Percentiles rank a stretch among this genome's conserved stretches.
Evolutionary conservation across 805 yeast genomes (phyloP).

Genomic region (Ogataea haglerorum): DNA sequence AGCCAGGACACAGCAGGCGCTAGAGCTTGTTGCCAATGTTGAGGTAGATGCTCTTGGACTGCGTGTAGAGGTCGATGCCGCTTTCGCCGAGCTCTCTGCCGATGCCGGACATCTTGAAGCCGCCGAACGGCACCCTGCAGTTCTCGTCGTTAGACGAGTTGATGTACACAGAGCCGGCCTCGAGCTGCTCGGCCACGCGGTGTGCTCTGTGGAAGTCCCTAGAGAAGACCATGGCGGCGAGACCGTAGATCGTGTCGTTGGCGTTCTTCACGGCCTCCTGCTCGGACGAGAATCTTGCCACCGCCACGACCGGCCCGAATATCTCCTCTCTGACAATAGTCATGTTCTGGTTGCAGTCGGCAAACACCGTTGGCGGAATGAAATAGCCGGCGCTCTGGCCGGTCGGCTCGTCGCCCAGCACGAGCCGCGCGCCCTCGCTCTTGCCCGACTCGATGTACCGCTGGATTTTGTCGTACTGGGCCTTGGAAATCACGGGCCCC

Average conservation of each 20-base stretch:
- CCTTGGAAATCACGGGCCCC: constrained; percentile 61
- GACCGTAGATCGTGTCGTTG: constrained; percentile 71
- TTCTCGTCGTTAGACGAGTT: constrained; percentile 67
- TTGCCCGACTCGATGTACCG: constrained; percentile 43
- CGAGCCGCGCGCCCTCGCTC: constrained; percentile 46
- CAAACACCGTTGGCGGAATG: constrained; percentile 72
- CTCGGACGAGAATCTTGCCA: constrained; percentile 61
- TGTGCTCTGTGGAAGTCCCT: constrained; percentile 64
- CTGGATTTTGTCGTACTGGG: constrained; percentile 51
- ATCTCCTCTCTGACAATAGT: constrained; percentile 75
- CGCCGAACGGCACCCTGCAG: constrained; percentile 73
- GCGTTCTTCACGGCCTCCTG: constrained; percentile 69
- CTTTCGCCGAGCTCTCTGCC: constrained; percentile 80
- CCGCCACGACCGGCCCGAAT: constrained; percentile 80
- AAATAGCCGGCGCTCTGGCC: constrained; percentile 55
- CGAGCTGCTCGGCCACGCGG: constrained; percentile 40
- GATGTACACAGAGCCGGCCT: constrained; percentile 69
- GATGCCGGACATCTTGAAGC: constrained; percentile 73
- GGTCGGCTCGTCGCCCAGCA: constrained; percentile 41
- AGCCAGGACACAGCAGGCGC: not conserved
- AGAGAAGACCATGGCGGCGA: constrained; percentile 81
- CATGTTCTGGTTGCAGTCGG: constrained; percentile 64
- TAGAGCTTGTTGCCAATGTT: constrained; percentile 41
- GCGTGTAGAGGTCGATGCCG: constrained; percentile 68
- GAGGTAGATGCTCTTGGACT: constrained; percentile 64